phyloP scores from a whole-genome alignment of 1,284 basidiomycete species.

The Marasmius oreades region DNA sequence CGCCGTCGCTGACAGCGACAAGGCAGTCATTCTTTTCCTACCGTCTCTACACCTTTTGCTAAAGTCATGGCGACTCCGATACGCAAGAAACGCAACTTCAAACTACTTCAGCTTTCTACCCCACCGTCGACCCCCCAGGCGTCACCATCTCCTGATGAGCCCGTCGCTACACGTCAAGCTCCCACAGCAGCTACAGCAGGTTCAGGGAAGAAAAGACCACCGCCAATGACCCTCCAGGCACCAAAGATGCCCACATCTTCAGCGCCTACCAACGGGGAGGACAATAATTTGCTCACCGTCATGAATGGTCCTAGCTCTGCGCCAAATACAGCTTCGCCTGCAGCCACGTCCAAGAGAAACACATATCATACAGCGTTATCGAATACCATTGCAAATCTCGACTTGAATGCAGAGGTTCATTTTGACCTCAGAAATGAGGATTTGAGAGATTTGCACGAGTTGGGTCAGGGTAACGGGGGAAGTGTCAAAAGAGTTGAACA shows the following conservation, averaged over 20 bases:
- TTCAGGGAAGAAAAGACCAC: conserved; percentile 45
- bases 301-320: conserved; percentile 35
- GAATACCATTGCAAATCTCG: conserved; percentile 70
- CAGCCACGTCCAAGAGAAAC: conserved; percentile 44
- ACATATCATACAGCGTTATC: conserved; percentile 72
- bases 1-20: background rate
- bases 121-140: conserved; percentile 2
- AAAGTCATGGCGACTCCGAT: conserved; percentile 12
- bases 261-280: conserved; percentile 28
- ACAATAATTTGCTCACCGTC: conserved; percentile 35
- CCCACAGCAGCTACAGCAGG: conserved; percentile 10
- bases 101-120: conserved; percentile 6
- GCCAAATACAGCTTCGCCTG: conserved; percentile 30
- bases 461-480: conserved; percentile 97
- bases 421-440: conserved; percentile 79
- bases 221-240: conserved; percentile 48
- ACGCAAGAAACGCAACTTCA: conserved; percentile 16
- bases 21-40: background rate
- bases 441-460: conserved; percentile 79
- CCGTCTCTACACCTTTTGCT: background rate
- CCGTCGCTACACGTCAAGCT: conserved; percentile 12
- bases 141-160: conserved; percentile 14
- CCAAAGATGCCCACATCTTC: conserved; percentile 41
- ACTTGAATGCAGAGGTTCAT: conserved; percentile 73
- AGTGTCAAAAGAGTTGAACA: conserved; percentile 97